A percentile compares a stretch with the other conserved stretches of the same genome.
phyloP scores from a whole-genome alignment of 2,329 filamentous ascomycete species.

The Paraphaeosphaeria minitans region DNA sequence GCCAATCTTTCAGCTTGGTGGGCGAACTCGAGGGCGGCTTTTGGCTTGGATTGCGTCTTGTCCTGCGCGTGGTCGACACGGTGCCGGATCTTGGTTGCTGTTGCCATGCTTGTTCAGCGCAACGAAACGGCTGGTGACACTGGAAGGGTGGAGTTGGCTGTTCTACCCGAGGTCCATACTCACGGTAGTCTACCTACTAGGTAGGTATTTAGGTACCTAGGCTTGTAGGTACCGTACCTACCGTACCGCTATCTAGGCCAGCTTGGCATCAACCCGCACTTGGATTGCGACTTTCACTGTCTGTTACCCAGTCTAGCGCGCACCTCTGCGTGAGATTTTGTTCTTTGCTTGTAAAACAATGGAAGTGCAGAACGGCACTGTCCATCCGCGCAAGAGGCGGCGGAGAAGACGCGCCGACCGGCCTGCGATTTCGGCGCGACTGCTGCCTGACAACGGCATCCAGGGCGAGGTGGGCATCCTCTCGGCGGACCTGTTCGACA shows the following conservation, averaged over 20 bases:
- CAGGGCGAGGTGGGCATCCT: conserved; percentile 84
- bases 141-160: conserved; percentile 16
- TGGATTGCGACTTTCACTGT: conserved; percentile 17
- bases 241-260: no score
- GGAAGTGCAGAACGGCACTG: conserved; percentile 38
- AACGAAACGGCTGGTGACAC: conserved; percentile 15
- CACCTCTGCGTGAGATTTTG: background rate
- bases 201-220: no score
- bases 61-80: conserved; percentile 27
- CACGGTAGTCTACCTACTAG: no score
- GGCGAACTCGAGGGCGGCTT: conserved; percentile 61
- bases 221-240: no score
- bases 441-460: conserved; percentile 84
- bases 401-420: conserved; percentile 65
- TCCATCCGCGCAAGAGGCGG: conserved; percentile 56
- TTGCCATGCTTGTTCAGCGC: conserved; percentile 29
- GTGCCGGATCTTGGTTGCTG: conserved; percentile 26
- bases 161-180: conserved; percentile 34
- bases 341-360: conserved; percentile 20
- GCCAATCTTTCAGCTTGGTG: conserved; percentile 61
- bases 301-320: background rate
- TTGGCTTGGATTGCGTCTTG: conserved; percentile 36
- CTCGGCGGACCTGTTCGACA: conserved; percentile 82
- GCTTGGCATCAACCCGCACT: conserved; percentile 22
- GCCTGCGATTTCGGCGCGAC: conserved; percentile 74